Base-by-base conservation (phyloP, 2,329 filamentous ascomycete genomes). In the Colletotrichum abscissum region DNA sequence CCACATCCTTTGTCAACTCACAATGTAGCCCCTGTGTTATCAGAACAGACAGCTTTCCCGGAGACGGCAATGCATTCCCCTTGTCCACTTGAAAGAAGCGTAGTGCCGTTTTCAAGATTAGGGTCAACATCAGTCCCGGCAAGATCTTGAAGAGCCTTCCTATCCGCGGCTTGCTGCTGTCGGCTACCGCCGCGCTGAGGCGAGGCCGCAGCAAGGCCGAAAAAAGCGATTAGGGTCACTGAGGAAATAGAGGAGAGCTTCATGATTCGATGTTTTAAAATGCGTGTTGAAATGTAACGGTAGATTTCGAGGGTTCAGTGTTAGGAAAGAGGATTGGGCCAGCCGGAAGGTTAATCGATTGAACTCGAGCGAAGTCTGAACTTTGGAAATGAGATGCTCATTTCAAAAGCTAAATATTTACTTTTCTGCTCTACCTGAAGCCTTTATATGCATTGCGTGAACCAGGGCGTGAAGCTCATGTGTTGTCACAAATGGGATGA, bases 41-140 rank as follows among this genome's bases (percentile, higher is more conserved):
- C 64, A 16, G 69, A 67, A 35, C 69, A 72, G 7, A 72, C 69
- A 9, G 69, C 63, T 52, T 38, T 67, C 16, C 63, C 57, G 22
- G 69, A 72, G 5, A 72, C 69, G 19, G 69, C 69, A 5, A 67
- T 49, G 22, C 63, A 72, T 14, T 68, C 63, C 5, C 69, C 69
- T 16, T 72, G 63, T 19, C 63, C 63, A 19, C 63, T 72, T n/a
- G 19, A 19, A 12, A 72, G 57, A 49, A 72, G 69, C 2, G 49
- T 63, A 12, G 63, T 72, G 22, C 69, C 63, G 12, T 72, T 72
- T 4, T 67, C 63, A 16, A 72, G 69, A 26, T 68, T 67, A 12
- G 69, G 64, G 24, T 72, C 57, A 22, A 72, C 63, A 19, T 62
- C 57, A n/a, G 49, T 68, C 35, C 69, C 57, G 30, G 69, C 69